Evolutionary conservation across 2,329 filamentous ascomycete genomes (phyloP).

Genomic region (Fusarium palustre): DNA sequence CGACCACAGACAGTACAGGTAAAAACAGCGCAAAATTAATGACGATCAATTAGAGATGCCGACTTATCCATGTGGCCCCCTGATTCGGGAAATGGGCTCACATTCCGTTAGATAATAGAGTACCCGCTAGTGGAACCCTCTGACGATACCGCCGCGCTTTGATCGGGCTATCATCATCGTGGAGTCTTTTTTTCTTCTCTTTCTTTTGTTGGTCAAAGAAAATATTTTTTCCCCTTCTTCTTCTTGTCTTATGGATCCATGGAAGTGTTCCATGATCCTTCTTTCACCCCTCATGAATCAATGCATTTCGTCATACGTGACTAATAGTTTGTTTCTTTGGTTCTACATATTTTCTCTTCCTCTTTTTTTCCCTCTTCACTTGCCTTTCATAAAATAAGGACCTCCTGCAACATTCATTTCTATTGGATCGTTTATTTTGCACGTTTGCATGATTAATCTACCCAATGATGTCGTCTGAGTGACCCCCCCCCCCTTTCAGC

Average conservation of each 20-base stretch:
- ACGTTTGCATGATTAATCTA: conserved; percentile 3
- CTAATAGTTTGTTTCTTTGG: conserved; percentile 36
- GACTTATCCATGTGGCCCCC: conserved; percentile 45
- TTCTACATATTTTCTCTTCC: neutral
- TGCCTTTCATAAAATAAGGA: neutral
- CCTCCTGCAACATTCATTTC: neutral
- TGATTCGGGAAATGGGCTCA: conserved; percentile 42
- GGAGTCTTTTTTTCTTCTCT: neutral
- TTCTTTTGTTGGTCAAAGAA: neutral
- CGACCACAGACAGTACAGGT: neutral
- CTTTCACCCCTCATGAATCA: conserved; percentile 11
- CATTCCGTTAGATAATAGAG: conserved; percentile 49
- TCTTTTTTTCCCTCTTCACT: neutral
- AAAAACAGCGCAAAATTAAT: conserved; percentile 21
- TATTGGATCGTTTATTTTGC: conserved; percentile 15
- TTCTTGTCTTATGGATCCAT: conserved; percentile 9
- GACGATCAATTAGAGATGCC: conserved; percentile 37
- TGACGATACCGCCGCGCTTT: conserved; percentile 28
- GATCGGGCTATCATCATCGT: conserved; percentile 16
- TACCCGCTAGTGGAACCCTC: conserved; percentile 35
- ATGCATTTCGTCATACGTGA: conserved; percentile 39
- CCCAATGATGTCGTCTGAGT: conserved; percentile 27
- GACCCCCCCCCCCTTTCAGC: conserved; percentile 40
- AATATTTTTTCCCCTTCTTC: neutral
- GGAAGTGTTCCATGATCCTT: conserved; percentile 36